Conservation (phyloP, 2,329 filamentous ascomycete species). For the Diplodia intermedia region DNA sequence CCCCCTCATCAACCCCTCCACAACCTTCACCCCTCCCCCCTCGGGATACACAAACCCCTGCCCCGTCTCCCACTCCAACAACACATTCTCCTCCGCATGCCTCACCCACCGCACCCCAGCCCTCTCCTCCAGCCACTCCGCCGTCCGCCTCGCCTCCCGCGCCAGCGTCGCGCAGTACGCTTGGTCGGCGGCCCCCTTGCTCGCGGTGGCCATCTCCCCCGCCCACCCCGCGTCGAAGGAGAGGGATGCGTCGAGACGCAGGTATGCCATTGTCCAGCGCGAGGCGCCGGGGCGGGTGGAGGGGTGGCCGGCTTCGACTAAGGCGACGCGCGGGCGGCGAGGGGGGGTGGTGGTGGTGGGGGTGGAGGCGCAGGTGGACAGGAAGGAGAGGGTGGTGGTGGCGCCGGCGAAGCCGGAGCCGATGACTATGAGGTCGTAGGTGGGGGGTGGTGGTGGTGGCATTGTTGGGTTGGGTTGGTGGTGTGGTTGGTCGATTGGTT, state of each 20-base stretch:
- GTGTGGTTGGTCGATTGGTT: not conserved
- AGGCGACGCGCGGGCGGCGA: slow-evolving; percentile 41
- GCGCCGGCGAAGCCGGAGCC: slow-evolving; percentile 52
- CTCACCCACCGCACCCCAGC: slow-evolving; percentile 46
- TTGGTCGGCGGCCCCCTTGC: slow-evolving; percentile 49
- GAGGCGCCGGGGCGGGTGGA: slow-evolving; percentile 52
- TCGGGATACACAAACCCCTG: slow-evolving; percentile 53
- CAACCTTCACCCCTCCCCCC: slow-evolving; percentile 50
- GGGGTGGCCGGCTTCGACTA: slow-evolving; percentile 50
- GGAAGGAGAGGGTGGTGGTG: slow-evolving; percentile 51
- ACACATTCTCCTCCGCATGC: slow-evolving; percentile 50
- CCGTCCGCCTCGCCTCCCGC: slow-evolving; percentile 47
- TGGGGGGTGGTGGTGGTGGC: not conserved
- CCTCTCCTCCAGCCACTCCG: slow-evolving; percentile 47
- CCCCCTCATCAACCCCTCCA: slow-evolving; percentile 48
- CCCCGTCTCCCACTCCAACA: slow-evolving; percentile 51
- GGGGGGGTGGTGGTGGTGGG: slow-evolving; percentile 33
- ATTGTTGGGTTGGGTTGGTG: slow-evolving; percentile 1
- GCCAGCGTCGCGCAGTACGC: slow-evolving; percentile 52
- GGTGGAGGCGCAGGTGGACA: slow-evolving; percentile 48
- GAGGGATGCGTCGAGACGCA: slow-evolving; percentile 50
- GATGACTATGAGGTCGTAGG: slow-evolving; percentile 51
- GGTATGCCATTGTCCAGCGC: slow-evolving; percentile 53
- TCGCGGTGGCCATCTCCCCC: slow-evolving; percentile 47
- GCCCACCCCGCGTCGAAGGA: slow-evolving; percentile 47